Evolutionary conservation across 2,329 filamentous ascomycete species (phyloP).

Genomic region (Lecanoromycetidae sp.): DNA sequence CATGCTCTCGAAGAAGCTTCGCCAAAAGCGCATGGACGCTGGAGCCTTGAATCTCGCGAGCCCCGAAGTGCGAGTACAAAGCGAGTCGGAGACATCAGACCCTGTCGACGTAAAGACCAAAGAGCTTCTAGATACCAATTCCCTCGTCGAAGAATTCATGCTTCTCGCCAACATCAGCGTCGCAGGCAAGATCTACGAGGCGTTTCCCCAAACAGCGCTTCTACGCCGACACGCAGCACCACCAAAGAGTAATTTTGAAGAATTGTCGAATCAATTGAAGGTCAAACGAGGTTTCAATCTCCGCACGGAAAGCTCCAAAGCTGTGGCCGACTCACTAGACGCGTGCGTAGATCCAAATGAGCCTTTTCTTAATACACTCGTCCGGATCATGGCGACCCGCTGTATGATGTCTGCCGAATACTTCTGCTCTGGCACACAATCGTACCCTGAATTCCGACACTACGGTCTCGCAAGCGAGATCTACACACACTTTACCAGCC

Average conservation of each 20-base stretch:
- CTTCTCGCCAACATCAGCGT: conserved; percentile 94
- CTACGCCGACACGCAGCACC: conserved; percentile 84
- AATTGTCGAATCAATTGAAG: conserved; percentile 79
- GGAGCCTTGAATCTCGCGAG: conserved; percentile 90
- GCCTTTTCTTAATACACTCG: conserved; percentile 96
- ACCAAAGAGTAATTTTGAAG: conserved; percentile 92
- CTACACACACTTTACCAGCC: conserved; percentile 97
- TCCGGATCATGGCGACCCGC: conserved; percentile 91
- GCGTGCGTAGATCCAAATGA: conserved; percentile 64
- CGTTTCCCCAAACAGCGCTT: conserved; percentile 90
- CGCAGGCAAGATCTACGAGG: conserved; percentile 74
- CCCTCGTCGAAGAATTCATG: conserved; percentile 98
- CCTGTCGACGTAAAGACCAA: conserved; percentile 96
- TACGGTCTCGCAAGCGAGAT: conserved; percentile 94
- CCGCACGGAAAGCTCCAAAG: conserved; percentile 72
- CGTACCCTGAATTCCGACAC: conserved; percentile 88
- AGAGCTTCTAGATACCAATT: conserved; percentile 86
- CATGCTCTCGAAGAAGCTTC: conserved; percentile 80
- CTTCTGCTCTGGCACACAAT: conserved; percentile 87
- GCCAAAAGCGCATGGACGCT: conserved; percentile 90
- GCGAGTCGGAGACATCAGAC: conserved; percentile 90
- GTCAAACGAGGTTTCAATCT: conserved; percentile 74
- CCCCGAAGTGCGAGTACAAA: conserved; percentile 94
- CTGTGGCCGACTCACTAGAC: conserved; percentile 88
- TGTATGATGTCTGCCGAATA: conserved; percentile 99